Evolutionary conservation across 345 rosid genomes (phyloP), one percentile per base, ranked within the genome.

Genomic region (Alliaria petiolata): DNA sequence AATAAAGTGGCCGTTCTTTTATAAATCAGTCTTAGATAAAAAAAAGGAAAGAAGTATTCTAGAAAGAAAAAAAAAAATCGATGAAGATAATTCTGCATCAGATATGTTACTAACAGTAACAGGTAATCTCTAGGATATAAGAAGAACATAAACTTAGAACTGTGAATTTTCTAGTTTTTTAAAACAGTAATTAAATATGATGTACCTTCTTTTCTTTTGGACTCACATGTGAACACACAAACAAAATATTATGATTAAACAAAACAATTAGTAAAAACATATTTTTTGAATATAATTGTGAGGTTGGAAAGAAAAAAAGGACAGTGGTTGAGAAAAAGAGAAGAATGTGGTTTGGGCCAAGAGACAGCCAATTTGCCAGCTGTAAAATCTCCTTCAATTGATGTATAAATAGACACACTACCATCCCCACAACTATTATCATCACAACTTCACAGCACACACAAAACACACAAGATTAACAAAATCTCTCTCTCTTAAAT

Each of bases 301-400:
- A 63, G 67, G 79, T 64, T 69, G 70, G 60, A 70, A 69, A 76
- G 75, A 76, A 63, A 70, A 76, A 57, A 70, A 46, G 45, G 74
- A 44, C 68, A 76, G 76, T 76, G 62, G 80, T 71, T 76, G 74
- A 60, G 65, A 16, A 53, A 47, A 59, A 13, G 19, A 55, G 61
- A 60, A 67, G 58, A 53, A 42, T 67, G 72, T 62, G 69, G 42
- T 71, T 57, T 67, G 53, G 36, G 33, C 17, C 35, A 51, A 31
- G 69, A 60, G 71, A 63, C 70, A 73, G 46, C 52, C 51, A 69
- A n/a, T 74, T 11, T 17, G 71, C 72, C 79, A 54, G 79, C 79
- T 76, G 71, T 69, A 57, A 63, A 69, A 52, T 65, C 62, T 34
- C 20, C 7, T 13, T 16, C 35, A 28, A 22, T 71, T 71, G 52